These are phyloP conservation scores for Podospora pseudocomata DNA, from an alignment of 495 filamentous ascomycete genomes.

Conservation along the genomic window DNA sequence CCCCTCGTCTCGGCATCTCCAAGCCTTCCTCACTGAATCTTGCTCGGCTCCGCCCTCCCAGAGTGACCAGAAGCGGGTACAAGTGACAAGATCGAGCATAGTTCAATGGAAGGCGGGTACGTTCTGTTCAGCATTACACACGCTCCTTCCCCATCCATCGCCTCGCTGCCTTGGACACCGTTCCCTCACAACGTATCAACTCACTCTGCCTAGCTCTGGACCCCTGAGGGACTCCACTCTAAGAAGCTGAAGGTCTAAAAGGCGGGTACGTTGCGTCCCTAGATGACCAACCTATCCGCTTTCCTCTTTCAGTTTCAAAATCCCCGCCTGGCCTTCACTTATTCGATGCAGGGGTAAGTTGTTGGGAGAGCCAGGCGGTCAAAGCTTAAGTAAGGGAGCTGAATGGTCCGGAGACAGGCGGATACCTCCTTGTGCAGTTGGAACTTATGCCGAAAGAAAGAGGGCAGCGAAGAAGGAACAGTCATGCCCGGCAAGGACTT, in stretches of 20 bases:
- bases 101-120: too few species aligned
- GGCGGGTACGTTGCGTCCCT: neutral
- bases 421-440: neutral
- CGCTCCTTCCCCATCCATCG: too few species aligned
- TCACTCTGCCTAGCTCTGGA: neutral
- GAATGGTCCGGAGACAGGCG: neutral
- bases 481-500: too few species aligned
- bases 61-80: too few species aligned
- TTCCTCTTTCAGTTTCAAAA: neutral
- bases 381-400: neutral
- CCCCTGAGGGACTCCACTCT: neutral
- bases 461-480: too few species aligned
- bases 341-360: too few species aligned
- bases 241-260: neutral
- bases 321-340: neutral
- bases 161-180: too few species aligned
- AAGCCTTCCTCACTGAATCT: too few species aligned
- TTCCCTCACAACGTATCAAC: neutral
- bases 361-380: neutral
- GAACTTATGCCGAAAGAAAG: neutral
- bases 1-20: too few species aligned
- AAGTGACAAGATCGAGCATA: too few species aligned
- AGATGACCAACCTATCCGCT: neutral
- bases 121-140: too few species aligned
- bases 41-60: too few species aligned